These are phyloP conservation scores for Purpureocillium takamizusanense DNA, from an alignment of 2,329 filamentous ascomycete genomes.

Conservation along the genomic window DNA sequence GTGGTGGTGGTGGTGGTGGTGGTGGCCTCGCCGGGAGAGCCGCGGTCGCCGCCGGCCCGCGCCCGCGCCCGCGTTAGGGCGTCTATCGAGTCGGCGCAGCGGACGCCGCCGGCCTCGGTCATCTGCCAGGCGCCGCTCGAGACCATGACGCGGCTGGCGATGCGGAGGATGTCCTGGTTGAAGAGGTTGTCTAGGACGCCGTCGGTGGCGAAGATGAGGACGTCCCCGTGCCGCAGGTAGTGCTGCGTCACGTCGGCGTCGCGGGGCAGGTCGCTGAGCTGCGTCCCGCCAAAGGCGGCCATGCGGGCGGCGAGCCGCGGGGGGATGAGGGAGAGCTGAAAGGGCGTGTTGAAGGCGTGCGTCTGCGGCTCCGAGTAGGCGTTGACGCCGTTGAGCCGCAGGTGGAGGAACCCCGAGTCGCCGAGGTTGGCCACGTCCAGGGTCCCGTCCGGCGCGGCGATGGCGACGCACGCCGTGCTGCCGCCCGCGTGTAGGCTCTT, in stretches of 20 bases:
- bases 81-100: constrained; percentile 53
- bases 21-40: too few relatives aligned
- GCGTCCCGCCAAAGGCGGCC: constrained; percentile 72
- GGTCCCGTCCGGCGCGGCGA: constrained; percentile 62
- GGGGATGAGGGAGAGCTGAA: constrained; percentile 84
- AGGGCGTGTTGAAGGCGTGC: constrained; percentile 96
- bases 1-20: constrained; percentile 12
- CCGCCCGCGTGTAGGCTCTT: constrained; percentile 69
- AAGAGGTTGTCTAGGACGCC: constrained; percentile 95
- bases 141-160: constrained; percentile 71
- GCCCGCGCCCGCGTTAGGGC: constrained; percentile 23
- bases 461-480: constrained; percentile 83
- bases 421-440: constrained; percentile 90
- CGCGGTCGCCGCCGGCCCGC: too few relatives aligned
- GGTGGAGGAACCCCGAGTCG: constrained; percentile 85
- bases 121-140: constrained; percentile 64
- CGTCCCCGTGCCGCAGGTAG: constrained; percentile 76
- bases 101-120: constrained; percentile 48
- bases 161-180: constrained; percentile 76
- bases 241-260: constrained; percentile 77
- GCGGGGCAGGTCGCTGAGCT: constrained; percentile 72
- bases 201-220: constrained; percentile 89
- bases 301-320: constrained; percentile 70
- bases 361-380: constrained; percentile 79
- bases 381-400: constrained; percentile 79